These are phyloP conservation scores for Arthroderma uncinatum DNA, from an alignment of 2,329 filamentous ascomycete genomes.

Conservation along the genomic window DNA sequence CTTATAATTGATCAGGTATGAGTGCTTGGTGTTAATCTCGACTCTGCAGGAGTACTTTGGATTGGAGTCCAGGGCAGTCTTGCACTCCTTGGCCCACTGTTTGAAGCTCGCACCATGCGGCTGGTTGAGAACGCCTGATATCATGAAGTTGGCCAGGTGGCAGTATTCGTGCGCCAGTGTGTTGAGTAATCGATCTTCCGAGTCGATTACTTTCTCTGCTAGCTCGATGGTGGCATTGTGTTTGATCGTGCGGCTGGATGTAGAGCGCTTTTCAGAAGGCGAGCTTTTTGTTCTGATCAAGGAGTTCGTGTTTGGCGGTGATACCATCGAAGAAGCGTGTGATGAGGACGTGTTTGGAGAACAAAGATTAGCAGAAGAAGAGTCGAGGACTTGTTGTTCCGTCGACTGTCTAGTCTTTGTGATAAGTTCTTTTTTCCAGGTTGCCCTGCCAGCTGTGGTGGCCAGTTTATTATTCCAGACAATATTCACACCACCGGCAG, in stretches of 20 bases:
- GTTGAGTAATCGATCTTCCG: conserved; percentile 67
- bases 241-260: conserved; percentile 19
- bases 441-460: conserved; percentile 54
- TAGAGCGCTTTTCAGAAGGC: background rate
- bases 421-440: conserved; percentile 52
- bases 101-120: conserved; percentile 83
- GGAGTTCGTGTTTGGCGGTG: background rate
- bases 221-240: conserved; percentile 72
- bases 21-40: conserved; percentile 78
- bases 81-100: conserved; percentile 44
- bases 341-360: background rate
- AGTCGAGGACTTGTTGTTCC: conserved; percentile 1
- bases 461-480: conserved; percentile 53
- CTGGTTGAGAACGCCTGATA: conserved; percentile 60
- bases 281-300: background rate
- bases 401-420: conserved; percentile 12
- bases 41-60: conserved; percentile 54
- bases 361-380: conserved; percentile 1
- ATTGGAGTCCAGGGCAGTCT: conserved; percentile 25
- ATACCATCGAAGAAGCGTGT: conserved; percentile 11
- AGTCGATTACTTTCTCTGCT: conserved; percentile 75
- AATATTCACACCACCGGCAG: conserved; percentile 48
- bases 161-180: conserved; percentile 96
- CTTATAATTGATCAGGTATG: conserved; percentile 82
- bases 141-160: conserved; percentile 84